Conservation (phyloP, 2,329 filamentous ascomycete species). For the Fusarium anguioides region DNA sequence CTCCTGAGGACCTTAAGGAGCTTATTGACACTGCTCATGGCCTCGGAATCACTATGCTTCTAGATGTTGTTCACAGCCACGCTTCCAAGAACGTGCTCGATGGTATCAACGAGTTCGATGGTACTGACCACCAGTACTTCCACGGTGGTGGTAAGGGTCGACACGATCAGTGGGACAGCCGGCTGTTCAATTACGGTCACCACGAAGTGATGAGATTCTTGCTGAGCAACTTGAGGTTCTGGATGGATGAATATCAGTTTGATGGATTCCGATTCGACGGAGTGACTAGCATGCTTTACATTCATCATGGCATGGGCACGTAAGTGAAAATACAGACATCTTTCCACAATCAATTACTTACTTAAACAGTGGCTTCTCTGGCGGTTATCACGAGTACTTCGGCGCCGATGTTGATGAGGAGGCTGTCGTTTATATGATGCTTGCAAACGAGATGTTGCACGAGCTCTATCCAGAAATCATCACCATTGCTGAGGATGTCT, state of each 20-base stretch:
- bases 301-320: slow-evolving; percentile 96
- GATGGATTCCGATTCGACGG: slow-evolving; percentile 98
- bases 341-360: slow-evolving; percentile 10
- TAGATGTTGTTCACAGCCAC: slow-evolving; percentile 97
- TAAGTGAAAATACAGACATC: slow-evolving; percentile 59
- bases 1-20: slow-evolving; percentile 95
- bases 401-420: slow-evolving; percentile 90
- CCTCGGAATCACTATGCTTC: slow-evolving; percentile 87
- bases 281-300: slow-evolving; percentile 98
- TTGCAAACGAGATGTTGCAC: slow-evolving; percentile 97
- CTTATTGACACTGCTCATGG: slow-evolving; percentile 94
- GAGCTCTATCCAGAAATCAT: slow-evolving; percentile 87
- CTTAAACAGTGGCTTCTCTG: slow-evolving; percentile 82
- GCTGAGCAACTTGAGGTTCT: slow-evolving; percentile 94
- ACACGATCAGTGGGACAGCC: slow-evolving; percentile 95
- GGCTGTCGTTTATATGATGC: slow-evolving; percentile 92
- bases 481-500: slow-evolving; percentile 96
- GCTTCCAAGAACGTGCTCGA: slow-evolving; percentile 98
- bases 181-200: slow-evolving; percentile 95
- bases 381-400: slow-evolving; percentile 98
- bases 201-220: slow-evolving; percentile 97
- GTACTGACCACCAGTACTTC: slow-evolving; percentile 95
- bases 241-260: slow-evolving; percentile 98
- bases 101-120: slow-evolving; percentile 95
- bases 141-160: slow-evolving; percentile 85